phyloP scores from a whole-genome alignment of 257 asterid genomes.

The Ajuga chamaepitys region DNA sequence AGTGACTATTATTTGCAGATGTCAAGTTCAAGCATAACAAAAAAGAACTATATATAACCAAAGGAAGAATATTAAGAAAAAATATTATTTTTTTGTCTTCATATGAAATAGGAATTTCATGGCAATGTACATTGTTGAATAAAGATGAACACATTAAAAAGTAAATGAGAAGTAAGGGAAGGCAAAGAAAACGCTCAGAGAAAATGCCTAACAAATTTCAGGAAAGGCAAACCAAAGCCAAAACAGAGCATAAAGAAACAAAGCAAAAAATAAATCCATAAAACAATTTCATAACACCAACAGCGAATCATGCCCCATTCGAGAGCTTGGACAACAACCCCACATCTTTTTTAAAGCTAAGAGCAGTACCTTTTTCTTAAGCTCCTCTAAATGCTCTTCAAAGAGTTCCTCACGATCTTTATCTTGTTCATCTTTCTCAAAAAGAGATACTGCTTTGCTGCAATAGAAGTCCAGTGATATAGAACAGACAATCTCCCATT shows the following conservation, averaged over 20 bases:
- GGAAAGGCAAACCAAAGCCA: too few species aligned
- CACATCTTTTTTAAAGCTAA: neutral
- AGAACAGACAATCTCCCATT: constrained; percentile 38
- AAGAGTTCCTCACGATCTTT: constrained; percentile 87
- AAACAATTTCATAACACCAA: neutral
- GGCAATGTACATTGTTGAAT: too few species aligned
- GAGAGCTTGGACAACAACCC: neutral
- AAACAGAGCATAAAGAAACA: too few species aligned
- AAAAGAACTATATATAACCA: too few species aligned
- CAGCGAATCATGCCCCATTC: neutral
- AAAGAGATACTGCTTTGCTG: constrained; percentile 70
- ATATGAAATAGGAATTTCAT: too few species aligned
- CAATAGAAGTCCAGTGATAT: constrained; percentile 20
- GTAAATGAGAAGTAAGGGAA: too few species aligned
- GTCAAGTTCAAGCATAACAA: too few species aligned
- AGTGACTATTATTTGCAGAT: too few species aligned
- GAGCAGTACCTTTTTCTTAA: constrained; percentile 62
- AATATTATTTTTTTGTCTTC: too few species aligned
- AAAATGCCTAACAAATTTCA: neutral
- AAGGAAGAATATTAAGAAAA: too few species aligned
- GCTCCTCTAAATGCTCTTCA: constrained; percentile 63
- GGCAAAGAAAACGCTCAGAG: neutral
- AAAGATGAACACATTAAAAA: too few species aligned
- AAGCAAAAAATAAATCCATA: too few species aligned
- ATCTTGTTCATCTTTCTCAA: constrained; percentile 71